A percentile compares a stretch with the other conserved stretches of the same genome.
phyloP scores from a whole-genome alignment of 73 alveolate species.

The Breviolum minutum region DNA sequence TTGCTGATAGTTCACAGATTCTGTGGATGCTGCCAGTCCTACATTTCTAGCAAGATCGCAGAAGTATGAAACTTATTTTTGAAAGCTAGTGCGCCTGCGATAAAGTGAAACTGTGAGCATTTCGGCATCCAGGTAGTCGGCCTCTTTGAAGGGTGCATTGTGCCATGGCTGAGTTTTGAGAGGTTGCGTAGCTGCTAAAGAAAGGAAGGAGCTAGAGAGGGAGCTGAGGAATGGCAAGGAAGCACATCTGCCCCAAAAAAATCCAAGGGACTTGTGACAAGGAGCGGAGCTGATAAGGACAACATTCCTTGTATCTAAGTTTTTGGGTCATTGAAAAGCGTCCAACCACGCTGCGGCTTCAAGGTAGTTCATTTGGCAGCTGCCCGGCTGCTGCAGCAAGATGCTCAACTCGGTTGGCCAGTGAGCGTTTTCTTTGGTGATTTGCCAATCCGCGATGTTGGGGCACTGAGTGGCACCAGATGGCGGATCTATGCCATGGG shows the following conservation, averaged over 20 bases:
- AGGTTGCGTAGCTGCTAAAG: no score
- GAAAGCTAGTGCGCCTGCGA: no score
- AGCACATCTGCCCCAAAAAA: neutral
- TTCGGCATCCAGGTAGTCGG: slow-evolving; percentile 25
- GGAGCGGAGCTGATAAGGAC: neutral
- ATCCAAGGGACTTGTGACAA: no score
- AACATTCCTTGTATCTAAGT: no score
- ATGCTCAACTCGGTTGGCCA: slow-evolving; percentile 46
- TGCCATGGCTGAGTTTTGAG: neutral
- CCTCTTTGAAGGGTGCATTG: slow-evolving; percentile 82
- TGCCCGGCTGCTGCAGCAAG: slow-evolving; percentile 62
- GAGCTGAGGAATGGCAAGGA: neutral
- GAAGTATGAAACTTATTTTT: no score
- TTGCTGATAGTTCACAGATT: neutral
- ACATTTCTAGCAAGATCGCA: no score
- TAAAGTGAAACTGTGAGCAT: no score
- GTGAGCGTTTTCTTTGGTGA: slow-evolving; percentile 68
- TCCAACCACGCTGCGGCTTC: no score
- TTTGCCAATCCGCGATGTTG: slow-evolving; percentile 73
- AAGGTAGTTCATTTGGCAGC: slow-evolving; percentile 90
- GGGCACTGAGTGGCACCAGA: neutral
- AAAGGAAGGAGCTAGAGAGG: neutral
- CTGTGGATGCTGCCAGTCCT: no score
- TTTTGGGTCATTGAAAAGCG: no score
- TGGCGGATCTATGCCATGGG: neutral